Evolutionary conservation across 257 asterid species (phyloP), one percentile per base, ranked within the genome.

Genomic region (Capsicum baccatum): DNA sequence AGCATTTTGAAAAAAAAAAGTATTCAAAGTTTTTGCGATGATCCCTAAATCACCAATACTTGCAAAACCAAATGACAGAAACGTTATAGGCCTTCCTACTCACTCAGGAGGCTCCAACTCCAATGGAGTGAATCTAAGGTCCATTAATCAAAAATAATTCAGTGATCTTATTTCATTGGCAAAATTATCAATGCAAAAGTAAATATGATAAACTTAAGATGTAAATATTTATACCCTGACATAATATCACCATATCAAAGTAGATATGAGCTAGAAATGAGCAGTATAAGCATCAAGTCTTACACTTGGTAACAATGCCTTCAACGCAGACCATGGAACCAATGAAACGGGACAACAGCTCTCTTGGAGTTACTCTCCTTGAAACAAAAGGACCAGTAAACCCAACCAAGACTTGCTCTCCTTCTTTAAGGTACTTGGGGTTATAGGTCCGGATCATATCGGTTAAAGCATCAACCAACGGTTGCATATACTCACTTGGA

Each of bases 301-400:
- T 91, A 96, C 99, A 96, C 94, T 94, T 96, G 35, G 99, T 96
- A 16, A 96, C 88, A 69, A 96, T 96, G 86, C 99, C 99, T 86
- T 94, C 97, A 10, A 96, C 97, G 69, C 98, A 93, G 85, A 96
- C 99, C 90, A 93, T 93, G 35, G 98, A 93, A 48, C 99, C 99
- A 47, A 96, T 96, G 88, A 94, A 96, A 69, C 93, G 93, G 44
- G 99, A 96, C 87, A 96, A 85, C 73, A 96, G 98, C 83, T 96
- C 99, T 79, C 99, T 90, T 3, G 99, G 99, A 6, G 99, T 96
- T 80, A 96, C 98, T 89, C 94, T 92, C 76, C 98, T 93, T 3
- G 98, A 94, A 88, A 94, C 98, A 84, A 96, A 94, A 50, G 98
- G 99, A 73, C 99, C 99, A 85, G 92, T 97, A 33, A 96, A 92